These are phyloP conservation scores for Yamadazyma friedrichii DNA, from an alignment of 1,139 yeast genomes.

Conservation along the genomic window DNA sequence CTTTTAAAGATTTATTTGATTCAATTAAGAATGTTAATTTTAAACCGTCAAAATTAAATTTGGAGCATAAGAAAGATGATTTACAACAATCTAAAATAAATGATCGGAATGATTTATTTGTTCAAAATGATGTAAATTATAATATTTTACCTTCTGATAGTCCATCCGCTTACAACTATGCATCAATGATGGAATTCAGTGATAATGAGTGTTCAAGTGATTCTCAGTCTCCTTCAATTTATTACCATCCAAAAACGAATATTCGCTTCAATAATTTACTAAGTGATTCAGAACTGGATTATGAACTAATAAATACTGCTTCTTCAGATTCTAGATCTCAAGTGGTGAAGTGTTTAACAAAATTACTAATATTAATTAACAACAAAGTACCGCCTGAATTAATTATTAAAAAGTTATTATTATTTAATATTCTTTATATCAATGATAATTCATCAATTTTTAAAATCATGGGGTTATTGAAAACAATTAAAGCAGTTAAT, in stretches of 20 bases:
- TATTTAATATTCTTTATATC: constrained; percentile 22
- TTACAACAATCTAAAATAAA: constrained; percentile 6
- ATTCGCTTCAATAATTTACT: constrained; percentile 8
- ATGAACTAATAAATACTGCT: constrained; percentile 3
- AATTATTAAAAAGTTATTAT: constrained; percentile 26
- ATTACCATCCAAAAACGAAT: constrained; percentile 2
- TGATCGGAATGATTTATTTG: constrained; percentile 13
- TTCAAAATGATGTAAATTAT: constrained; percentile 5
- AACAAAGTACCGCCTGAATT: constrained; percentile 24
- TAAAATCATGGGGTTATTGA: constrained; percentile 15
- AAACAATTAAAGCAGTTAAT: constrained; percentile 14
- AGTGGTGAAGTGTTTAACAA: constrained; percentile 9
- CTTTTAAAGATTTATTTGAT: neutral
- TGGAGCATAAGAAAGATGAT: neutral
- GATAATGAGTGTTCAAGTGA: constrained; percentile 23
- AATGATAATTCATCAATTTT: constrained; percentile 15
- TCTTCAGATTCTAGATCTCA: constrained; percentile 6
- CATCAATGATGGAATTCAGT: constrained; percentile 30
- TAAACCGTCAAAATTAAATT: neutral
- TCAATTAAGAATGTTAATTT: neutral
- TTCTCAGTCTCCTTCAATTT: too few species aligned
- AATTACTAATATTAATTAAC: constrained; percentile 18
- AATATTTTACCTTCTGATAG: constrained; percentile 6
- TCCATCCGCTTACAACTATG: constrained; percentile 11
- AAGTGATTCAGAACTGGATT: constrained; percentile 22